These are phyloP conservation scores for Penicillium bovifimosum DNA, from an alignment of 495 filamentous ascomycete genomes.

Conservation along the genomic window DNA sequence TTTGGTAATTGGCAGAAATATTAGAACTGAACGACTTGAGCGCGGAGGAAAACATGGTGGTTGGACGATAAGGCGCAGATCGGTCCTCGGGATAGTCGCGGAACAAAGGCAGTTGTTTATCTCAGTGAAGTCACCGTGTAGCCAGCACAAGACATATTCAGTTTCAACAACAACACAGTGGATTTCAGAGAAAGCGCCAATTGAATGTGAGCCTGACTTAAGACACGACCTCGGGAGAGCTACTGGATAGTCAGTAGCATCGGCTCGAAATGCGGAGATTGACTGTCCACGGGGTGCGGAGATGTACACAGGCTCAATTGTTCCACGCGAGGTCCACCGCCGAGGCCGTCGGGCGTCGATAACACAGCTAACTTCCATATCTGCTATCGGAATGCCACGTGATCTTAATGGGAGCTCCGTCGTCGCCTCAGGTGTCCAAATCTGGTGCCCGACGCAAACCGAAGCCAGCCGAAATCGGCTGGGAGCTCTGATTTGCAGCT, in stretches of 20 bases:
- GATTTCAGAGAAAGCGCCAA: not conserved
- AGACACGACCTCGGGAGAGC: too few species aligned
- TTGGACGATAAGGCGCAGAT: slow-evolving; percentile 14
- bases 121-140: slow-evolving; percentile 8
- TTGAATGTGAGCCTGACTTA: not conserved
- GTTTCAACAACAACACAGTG: not conserved
- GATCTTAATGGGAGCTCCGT: not conserved
- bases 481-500: not conserved
- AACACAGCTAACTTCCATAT: not conserved
- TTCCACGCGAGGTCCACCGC: not conserved
- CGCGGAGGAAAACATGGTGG: slow-evolving; percentile 80
- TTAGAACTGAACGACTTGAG: slow-evolving; percentile 89
- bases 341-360: not conserved
- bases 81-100: not conserved
- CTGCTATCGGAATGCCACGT: not conserved
- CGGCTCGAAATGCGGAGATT: not conserved
- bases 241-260: not conserved
- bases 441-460: not conserved
- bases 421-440: not conserved
- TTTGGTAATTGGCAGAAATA: slow-evolving; percentile 83
- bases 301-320: not conserved
- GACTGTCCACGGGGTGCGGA: not conserved
- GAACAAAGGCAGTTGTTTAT: slow-evolving; percentile 3
- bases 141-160: slow-evolving; percentile 8
- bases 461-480: slow-evolving; percentile 21